Percentiles rank a stretch among this genome's conserved stretches.
phyloP scores from a whole-genome alignment of 2,329 filamentous ascomycete genomes.

The Drechslerella dactyloides region DNA sequence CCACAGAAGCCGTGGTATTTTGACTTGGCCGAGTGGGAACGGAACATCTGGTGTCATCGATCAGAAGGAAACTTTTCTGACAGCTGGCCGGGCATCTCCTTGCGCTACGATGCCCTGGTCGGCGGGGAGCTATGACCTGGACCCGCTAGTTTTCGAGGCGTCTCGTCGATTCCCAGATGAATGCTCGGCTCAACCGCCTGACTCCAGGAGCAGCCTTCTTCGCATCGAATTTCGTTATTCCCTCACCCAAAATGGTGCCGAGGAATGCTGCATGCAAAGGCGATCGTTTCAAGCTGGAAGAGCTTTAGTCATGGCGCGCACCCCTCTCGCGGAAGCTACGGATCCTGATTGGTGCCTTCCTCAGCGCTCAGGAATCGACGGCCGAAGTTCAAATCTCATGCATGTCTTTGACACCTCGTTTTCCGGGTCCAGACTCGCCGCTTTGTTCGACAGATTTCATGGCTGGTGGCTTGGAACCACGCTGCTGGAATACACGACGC shows the following conservation, averaged over 20 bases:
- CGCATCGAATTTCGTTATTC: slow-evolving; percentile 24
- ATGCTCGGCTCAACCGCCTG: slow-evolving; percentile 11
- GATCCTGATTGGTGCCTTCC: slow-evolving; percentile 27
- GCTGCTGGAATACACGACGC: slow-evolving; percentile 21
- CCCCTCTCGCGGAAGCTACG: slow-evolving; percentile 1
- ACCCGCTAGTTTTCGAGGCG: slow-evolving; percentile 27
- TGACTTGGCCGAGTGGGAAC: no score
- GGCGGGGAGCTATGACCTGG: slow-evolving; percentile 22
- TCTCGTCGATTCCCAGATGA: slow-evolving; percentile 4
- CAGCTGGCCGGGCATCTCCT: slow-evolving; percentile 6
- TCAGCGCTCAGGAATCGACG: slow-evolving; percentile 9
- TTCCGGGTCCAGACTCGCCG: slow-evolving; percentile 7
- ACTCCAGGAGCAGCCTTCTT: slow-evolving; percentile 9
- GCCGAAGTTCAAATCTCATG: not conserved
- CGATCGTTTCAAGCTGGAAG: slow-evolving; percentile 28
- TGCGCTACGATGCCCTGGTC: slow-evolving; percentile 31
- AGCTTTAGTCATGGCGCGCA: slow-evolving; percentile 13
- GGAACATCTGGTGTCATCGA: not conserved
- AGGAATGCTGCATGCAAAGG: slow-evolving; percentile 16
- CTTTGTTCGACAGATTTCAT: slow-evolving; percentile 14
- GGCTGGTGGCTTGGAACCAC: slow-evolving; percentile 27
- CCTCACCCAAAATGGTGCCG: slow-evolving; percentile 16
- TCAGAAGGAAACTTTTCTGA: slow-evolving; percentile 34
- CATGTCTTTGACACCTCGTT: slow-evolving; percentile 3
- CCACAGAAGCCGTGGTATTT: no score